Evolutionary conservation across 1,139 yeast species (phyloP), one percentile per base, ranked within the genome.

Genomic region (Lodderomyces jiufengensis): DNA sequence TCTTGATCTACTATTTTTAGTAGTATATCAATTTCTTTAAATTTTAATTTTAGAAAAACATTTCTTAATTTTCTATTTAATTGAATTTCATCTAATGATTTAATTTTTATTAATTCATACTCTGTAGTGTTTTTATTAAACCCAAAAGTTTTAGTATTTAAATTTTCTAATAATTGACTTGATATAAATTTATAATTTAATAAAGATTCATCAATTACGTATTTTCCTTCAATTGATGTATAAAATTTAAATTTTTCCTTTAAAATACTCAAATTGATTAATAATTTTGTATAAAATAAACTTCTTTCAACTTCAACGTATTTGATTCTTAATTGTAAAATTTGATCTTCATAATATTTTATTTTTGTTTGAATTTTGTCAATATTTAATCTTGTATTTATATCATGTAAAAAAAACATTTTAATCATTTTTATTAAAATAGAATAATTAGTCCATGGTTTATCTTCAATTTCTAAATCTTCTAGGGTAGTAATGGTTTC

Each of bases 311-410:
- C 27, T 26, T 32, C 31, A 9, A 27, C 12, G 20, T 26, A 22
- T 2, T 13, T 11, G 6, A 3, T 18, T 3, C 9, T 11, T n/a
- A 39, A n/a, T 3, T n/a, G 13, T 3, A 29, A 23, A 11, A 39
- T 7, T 24, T 26, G 11, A 12, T 24, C 11, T 9, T 30, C 16
- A 34, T 43, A 49, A 27, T 36, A 43, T 1, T 38, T 11, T 3
- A 44, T 23, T 33, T 43, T 48, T 21, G 16, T 24, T 5, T 36
- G 32, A 7, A 44, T 29, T n/a, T 31, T 27, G 8, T 31, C 26
- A 20, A 42, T 27, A 24, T 44, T 36, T 3, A 56, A 27, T 11
- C 41, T 32, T n/a, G 35, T 29, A 41, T 59, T 60, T 36, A 61
- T 41, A 40, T 58, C 52, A 32, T 33, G 25, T 2, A 46, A 24